Evolutionary conservation across 495 filamentous ascomycete genomes (phyloP).

Genomic region (Neurospora sp.): DNA sequence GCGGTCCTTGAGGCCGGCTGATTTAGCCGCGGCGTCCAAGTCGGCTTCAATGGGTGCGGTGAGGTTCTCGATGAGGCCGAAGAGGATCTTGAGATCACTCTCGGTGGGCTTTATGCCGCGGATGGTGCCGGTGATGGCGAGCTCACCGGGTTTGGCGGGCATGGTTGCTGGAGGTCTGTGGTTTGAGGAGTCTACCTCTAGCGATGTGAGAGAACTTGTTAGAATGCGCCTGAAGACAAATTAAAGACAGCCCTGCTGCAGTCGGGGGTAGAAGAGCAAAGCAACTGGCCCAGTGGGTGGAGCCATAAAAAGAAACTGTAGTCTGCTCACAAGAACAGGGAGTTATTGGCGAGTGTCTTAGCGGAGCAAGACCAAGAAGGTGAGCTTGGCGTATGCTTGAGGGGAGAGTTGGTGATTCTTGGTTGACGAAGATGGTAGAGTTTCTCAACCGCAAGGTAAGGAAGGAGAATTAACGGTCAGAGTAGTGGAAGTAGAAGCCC

Average conservation of each 20-base stretch:
- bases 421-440: background rate
- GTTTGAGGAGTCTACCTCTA: background rate
- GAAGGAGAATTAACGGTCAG: too few species aligned
- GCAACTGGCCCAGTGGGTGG: background rate
- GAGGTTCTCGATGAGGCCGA: background rate
- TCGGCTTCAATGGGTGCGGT: background rate
- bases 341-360: background rate
- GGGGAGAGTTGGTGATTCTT: background rate
- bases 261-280: too few species aligned
- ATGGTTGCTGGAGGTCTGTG: background rate
- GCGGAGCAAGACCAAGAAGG: background rate
- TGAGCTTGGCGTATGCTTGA: background rate
- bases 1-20: background rate
- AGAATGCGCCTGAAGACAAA: background rate
- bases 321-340: background rate
- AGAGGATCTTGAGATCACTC: background rate
- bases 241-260: too few species aligned
- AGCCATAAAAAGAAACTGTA: too few species aligned
- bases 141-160: background rate
- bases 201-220: background rate
- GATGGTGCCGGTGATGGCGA: background rate
- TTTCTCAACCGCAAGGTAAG: too few species aligned
- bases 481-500: background rate
- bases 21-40: background rate
- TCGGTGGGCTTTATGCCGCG: background rate